phyloP scores from a whole-genome alignment of 1,139 yeast species.

The Hanseniaspora sp. region DNA sequence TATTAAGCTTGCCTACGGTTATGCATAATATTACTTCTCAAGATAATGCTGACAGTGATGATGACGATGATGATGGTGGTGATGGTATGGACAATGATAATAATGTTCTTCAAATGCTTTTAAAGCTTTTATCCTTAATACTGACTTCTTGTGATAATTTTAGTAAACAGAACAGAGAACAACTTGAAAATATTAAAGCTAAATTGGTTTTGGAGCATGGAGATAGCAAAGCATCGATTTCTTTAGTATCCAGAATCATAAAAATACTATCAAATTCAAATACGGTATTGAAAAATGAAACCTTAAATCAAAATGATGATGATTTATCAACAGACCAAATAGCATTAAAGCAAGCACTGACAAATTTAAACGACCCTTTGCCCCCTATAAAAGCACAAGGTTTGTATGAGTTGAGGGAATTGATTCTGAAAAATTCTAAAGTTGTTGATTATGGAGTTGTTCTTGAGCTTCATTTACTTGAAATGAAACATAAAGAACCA shows the following conservation, averaged over 20 bases:
- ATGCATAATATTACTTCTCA: conserved; percentile 24
- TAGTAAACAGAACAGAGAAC: conserved; percentile 15
- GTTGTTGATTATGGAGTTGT: conserved; percentile 46
- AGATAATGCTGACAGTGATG: conserved; percentile 26
- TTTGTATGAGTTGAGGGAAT: conserved; percentile 48
- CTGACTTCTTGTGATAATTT: conserved; percentile 35
- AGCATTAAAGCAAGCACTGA: conserved; percentile 44
- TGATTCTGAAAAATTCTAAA: conserved; percentile 42
- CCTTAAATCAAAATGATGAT: conserved; percentile 3
- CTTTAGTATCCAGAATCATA: conserved; percentile 9
- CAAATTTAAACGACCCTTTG: conserved; percentile 61
- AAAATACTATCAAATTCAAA: conserved; percentile 14
- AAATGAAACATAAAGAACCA: conserved; percentile 71
- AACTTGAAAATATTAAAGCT: conserved; percentile 16
- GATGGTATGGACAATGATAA: conserved; percentile 35
- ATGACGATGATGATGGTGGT: conserved; percentile 37
- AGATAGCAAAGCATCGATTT: conserved; percentile 3
- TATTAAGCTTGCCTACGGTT: conserved; percentile 17
- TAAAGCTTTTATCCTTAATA: conserved; percentile 47
- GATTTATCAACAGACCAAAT: conserved; percentile 28
- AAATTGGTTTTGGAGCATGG: conserved; percentile 16
- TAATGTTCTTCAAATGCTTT: conserved; percentile 28
- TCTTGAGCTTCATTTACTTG: conserved; percentile 50
- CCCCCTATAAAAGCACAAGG: conserved; percentile 87
- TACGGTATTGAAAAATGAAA: conserved; percentile 8